Base-by-base conservation (phyloP, 1,284 basidiomycete species). In the Trichosporon coremiiforme region DNA sequence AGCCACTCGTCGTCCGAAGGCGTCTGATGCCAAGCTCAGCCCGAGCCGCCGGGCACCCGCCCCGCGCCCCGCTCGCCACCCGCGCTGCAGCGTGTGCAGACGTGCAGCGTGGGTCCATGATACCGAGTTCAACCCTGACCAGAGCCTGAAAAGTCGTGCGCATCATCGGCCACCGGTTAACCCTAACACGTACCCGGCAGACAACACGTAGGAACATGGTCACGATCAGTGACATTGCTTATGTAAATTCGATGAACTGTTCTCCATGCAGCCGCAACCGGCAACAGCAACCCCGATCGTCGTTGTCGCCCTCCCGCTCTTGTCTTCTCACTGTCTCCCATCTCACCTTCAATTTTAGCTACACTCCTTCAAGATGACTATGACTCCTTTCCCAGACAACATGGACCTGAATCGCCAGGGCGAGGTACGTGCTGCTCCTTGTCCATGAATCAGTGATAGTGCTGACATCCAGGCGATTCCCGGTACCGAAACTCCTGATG, bases 391-490 rank as follows among this genome's bases (percentile, higher is more conserved):
- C 63, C 78, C 80, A n/a, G 66, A 50, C 9, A 66, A 76, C 66
- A 36, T 76, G 2, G 73, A 80, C 70, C 68, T 79, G 55, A 70
- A 70, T n/a, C 70, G 70, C 66, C 78, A 79, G 76, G 75, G 78
- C 50, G 73, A 77, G 60, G 80, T 82, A 36, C 66, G 80, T 78
- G 1, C 38, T 5, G 47, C 2, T 4, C 25, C 47, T 41, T 36
- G 20, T 1, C 25, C 25, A 25, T 25, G 25, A 25, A 25, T 25
- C 25, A 25, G 25, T 25, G 25, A 25, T 25, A 25, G 25, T 25
- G 29, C 66, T 65, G 22, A 70, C 15, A 13, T 38, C 0, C 65
- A 82, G 80, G 74, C 78, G 41, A 66, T 79, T 7, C 77, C 77
- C 25, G 79, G 79, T 3, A 78, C 74, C 8, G 73, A 74, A 62